Percentiles rank a stretch among this genome's conserved stretches.
phyloP scores from a whole-genome alignment of 140 eudicot genomes.

The Bidens hawaiensis region DNA sequence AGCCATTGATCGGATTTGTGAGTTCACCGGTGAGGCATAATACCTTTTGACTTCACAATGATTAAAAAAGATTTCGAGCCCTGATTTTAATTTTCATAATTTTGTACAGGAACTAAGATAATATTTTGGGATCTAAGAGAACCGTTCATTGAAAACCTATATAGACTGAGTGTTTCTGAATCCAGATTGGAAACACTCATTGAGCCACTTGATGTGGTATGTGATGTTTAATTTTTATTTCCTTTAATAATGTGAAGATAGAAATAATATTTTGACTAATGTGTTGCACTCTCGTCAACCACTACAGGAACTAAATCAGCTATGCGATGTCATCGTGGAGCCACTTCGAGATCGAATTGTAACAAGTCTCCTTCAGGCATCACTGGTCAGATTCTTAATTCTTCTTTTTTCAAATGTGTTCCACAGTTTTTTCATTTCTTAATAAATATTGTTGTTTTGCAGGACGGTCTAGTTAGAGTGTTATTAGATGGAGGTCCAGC shows the following conservation, averaged over 20 bases:
- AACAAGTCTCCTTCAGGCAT: slow-evolving; percentile 92
- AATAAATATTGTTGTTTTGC: slow-evolving; percentile 5
- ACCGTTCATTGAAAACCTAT: slow-evolving; percentile 76
- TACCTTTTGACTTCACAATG: not conserved
- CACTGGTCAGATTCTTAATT: slow-evolving; percentile 50
- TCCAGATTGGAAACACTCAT: slow-evolving; percentile 78
- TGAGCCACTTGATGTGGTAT: slow-evolving; percentile 88
- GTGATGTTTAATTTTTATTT: slow-evolving; percentile 12
- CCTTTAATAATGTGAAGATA: not conserved
- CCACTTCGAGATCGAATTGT: slow-evolving; percentile 92
- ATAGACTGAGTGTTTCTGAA: slow-evolving; percentile 75
- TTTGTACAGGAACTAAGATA: slow-evolving; percentile 68
- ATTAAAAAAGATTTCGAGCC: not conserved
- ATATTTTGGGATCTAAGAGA: slow-evolving; percentile 94
- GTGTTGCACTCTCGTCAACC: slow-evolving; percentile 1
- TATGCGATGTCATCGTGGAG: slow-evolving; percentile 86
- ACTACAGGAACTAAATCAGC: slow-evolving; percentile 77
- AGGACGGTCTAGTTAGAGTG: slow-evolving; percentile 93
- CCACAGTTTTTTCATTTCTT: not conserved
- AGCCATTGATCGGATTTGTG: slow-evolving; percentile 90
- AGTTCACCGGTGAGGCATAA: slow-evolving; percentile 81
- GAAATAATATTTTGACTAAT: not conserved
- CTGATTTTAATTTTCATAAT: slow-evolving; percentile 5
- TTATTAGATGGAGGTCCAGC: slow-evolving; percentile 92
- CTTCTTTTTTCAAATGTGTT: not conserved